These are phyloP conservation scores for Penicillium manginii DNA, from an alignment of 495 filamentous ascomycete species.

Conservation along the genomic window DNA sequence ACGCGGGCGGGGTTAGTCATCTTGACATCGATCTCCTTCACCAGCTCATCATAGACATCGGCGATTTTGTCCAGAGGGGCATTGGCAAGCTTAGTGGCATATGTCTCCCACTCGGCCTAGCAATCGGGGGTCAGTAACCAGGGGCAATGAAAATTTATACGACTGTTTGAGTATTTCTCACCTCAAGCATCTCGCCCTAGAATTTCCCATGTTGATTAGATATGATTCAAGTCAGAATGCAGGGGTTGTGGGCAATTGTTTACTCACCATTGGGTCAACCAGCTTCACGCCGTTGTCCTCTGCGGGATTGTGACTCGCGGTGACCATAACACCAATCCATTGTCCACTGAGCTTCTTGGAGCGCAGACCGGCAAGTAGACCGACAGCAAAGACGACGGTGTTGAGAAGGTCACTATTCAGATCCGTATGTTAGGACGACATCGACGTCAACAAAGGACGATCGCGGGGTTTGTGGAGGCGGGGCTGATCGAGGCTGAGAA, in stretches of 20 bases:
- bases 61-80: conserved; percentile 72
- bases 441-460: conserved; percentile 37
- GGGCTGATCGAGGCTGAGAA: conserved; percentile 35
- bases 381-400: conserved; percentile 88
- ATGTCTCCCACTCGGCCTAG: conserved; percentile 80
- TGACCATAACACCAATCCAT: conserved; percentile 98
- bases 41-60: conserved; percentile 73
- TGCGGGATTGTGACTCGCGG: conserved; percentile 95
- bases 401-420: conserved; percentile 64
- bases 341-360: conserved; percentile 86
- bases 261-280: conserved; percentile 85
- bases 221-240: background rate
- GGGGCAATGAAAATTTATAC: conserved; percentile 10
- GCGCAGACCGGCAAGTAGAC: conserved; percentile 85
- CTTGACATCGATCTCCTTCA: conserved; percentile 74
- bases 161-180: conserved; percentile 29
- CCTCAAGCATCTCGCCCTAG: conserved; percentile 94
- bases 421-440: conserved; percentile 28
- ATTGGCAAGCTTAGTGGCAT: conserved; percentile 88
- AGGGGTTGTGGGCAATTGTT: background rate
- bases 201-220: conserved; percentile 10
- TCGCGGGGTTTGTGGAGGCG: conserved; percentile 42
- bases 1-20: conserved; percentile 71
- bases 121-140: conserved; percentile 2
- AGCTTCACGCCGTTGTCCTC: conserved; percentile 98